Conservation (phyloP, 805 yeast species). For the Wickerhamomyces queroliae region DNA sequence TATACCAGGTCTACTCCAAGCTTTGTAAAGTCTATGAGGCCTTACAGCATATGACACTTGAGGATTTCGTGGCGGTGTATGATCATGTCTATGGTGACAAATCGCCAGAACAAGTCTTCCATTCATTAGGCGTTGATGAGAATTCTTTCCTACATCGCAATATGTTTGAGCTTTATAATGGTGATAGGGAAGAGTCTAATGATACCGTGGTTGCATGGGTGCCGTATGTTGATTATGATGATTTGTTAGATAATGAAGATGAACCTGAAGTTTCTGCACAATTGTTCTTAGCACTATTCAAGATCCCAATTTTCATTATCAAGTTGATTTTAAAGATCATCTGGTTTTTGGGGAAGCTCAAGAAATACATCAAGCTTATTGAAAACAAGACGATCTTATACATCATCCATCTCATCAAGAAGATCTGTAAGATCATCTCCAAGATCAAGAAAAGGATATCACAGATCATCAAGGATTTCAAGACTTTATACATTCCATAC, state of each 20-base stretch:
- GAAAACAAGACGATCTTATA: constrained; percentile 10
- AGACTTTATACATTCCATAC: constrained; percentile 5
- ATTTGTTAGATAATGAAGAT: background rate
- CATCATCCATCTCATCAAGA: constrained; percentile 8
- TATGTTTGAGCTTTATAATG: constrained; percentile 1
- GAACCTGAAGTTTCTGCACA: constrained; percentile 6
- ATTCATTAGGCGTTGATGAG: background rate
- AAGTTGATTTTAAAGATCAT: constrained; percentile 10
- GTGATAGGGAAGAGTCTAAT: background rate
- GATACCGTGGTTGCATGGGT: constrained; percentile 1
- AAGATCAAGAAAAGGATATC: constrained; percentile 9
- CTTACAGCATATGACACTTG: constrained; percentile 9
- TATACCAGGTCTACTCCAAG: constrained; percentile 5
- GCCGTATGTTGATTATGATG: constrained; percentile 6
- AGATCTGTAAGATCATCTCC: constrained; percentile 7
- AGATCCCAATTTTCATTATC: constrained; percentile 11
- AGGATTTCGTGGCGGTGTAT: constrained; percentile 15
- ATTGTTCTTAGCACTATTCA: constrained; percentile 5
- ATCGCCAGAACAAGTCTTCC: background rate
- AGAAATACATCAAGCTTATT: constrained; percentile 13
- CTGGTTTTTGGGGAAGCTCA: constrained; percentile 14
- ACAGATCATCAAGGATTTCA: constrained; percentile 6
- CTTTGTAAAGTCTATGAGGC: constrained; percentile 10
- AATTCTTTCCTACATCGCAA: background rate
- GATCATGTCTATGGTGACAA: constrained; percentile 8